Conservation (phyloP, 495 filamentous ascomycete genomes). For the Penicillium silybi region DNA sequence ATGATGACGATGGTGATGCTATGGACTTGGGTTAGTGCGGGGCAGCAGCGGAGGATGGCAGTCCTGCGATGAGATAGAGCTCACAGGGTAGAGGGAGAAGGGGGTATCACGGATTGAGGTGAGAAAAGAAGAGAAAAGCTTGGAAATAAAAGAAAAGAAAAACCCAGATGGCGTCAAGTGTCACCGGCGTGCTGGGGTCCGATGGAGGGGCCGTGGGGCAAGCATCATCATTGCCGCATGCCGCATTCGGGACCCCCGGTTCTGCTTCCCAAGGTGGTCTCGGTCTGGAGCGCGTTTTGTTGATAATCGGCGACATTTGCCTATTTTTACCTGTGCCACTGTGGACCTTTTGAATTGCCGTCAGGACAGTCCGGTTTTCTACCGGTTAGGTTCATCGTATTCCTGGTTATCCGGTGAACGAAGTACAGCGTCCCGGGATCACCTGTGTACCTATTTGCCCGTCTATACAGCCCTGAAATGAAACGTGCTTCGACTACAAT, state of each 20-base stretch:
- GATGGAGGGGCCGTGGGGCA: slow-evolving; percentile 36
- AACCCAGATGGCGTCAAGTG: slow-evolving; percentile 27
- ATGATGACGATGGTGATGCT: slow-evolving; percentile 34
- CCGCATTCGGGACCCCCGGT: slow-evolving; percentile 9
- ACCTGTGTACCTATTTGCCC: not conserved
- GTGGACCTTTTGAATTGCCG: not conserved
- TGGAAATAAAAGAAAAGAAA: slow-evolving; percentile 15
- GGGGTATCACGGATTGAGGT: slow-evolving; percentile 7
- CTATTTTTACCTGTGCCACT: not conserved
- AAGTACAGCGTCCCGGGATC: not conserved
- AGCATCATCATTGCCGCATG: slow-evolving; percentile 33
- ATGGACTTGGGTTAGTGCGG: slow-evolving; percentile 32
- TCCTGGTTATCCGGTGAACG: not conserved
- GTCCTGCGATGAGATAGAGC: not conserved
- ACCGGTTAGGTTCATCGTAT: not conserved
- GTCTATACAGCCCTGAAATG: not conserved
- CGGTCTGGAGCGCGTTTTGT: not conserved
- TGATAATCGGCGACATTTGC: not conserved
- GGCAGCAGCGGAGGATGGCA: slow-evolving; percentile 17
- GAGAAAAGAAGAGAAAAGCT: slow-evolving; percentile 3
- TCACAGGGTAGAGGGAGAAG: slow-evolving; percentile 8
- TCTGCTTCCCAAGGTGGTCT: not conserved
- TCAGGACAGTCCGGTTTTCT: not conserved
- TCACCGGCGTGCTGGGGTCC: slow-evolving; percentile 41
- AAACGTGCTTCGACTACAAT: not conserved